A percentile compares a stretch with the other conserved stretches of the same genome.
Evolutionary conservation across 805 yeast species (phyloP).

Genomic region (Candida fluviatilis): DNA sequence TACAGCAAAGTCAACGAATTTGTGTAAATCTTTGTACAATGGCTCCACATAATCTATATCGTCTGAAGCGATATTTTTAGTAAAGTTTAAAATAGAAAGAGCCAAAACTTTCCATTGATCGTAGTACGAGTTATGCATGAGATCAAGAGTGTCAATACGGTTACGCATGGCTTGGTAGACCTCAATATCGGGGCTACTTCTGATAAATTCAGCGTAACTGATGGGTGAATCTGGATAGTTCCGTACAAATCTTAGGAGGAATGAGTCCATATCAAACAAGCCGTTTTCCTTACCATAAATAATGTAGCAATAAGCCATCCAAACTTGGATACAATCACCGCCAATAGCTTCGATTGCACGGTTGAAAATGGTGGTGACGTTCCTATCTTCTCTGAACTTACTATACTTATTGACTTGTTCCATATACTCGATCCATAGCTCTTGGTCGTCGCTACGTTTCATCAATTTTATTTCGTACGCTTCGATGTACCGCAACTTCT

Average conservation of each 20-base stretch:
- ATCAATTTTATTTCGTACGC: constrained; percentile 24
- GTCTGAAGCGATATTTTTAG: constrained; percentile 7
- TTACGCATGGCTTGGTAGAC: constrained; percentile 9
- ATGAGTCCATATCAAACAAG: constrained; percentile 7
- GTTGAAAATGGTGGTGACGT: constrained; percentile 22
- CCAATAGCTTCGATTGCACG: constrained; percentile 19
- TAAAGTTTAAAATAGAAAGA: constrained; percentile 16
- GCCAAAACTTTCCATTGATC: constrained; percentile 33
- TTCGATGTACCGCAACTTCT: constrained; percentile 28
- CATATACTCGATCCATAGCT: constrained; percentile 32
- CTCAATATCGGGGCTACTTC: constrained; percentile 13
- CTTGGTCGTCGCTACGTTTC: constrained; percentile 11
- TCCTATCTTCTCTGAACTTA: constrained; percentile 7
- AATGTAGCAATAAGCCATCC: constrained; percentile 26
- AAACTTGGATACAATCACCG: constrained; percentile 17
- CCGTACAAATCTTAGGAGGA: constrained; percentile 18
- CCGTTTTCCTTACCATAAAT: constrained; percentile 17
- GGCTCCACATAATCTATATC: constrained; percentile 7
- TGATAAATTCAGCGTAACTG: constrained; percentile 23
- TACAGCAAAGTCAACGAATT: constrained; percentile 22
- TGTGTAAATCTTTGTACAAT: constrained; percentile 17
- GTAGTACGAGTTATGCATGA: constrained; percentile 15
- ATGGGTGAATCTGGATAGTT: constrained; percentile 20
- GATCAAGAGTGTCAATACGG: constrained; percentile 10
- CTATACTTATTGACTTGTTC: constrained; percentile 20